Evolutionary conservation across 441 rosid species (phyloP).

Genomic region (Metrosideros polymorpha): DNA sequence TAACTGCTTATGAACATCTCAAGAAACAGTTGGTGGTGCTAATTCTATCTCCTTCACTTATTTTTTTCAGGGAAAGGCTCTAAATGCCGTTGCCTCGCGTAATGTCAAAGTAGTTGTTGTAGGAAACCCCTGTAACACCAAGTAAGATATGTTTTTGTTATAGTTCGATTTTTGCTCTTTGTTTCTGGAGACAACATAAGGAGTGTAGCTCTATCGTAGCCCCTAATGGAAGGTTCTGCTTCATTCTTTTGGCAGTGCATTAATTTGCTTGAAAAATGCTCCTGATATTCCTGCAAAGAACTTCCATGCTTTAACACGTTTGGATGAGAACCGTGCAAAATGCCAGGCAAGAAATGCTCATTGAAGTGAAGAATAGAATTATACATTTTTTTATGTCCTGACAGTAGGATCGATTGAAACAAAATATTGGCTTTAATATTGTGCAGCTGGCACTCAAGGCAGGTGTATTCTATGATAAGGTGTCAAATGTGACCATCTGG

Average conservation of each 20-base stretch:
- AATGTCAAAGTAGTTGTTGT: conserved; percentile 88
- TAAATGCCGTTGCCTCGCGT: conserved; percentile 82
- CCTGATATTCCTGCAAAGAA: conserved; percentile 93
- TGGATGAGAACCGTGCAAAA: conserved; percentile 94
- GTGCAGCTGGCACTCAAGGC: conserved; percentile 73
- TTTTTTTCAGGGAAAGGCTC: conserved; percentile 71
- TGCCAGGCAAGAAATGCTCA: conserved; percentile 57
- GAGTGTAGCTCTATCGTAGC: not conserved
- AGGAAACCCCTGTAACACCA: conserved; percentile 97
- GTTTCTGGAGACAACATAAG: not conserved
- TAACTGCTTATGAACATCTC: not conserved
- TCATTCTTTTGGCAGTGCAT: conserved; percentile 39
- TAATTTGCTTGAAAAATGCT: conserved; percentile 91
- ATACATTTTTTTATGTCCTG: not conserved
- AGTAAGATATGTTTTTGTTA: conserved; percentile 37
- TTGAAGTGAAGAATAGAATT: not conserved
- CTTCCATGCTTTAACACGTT: conserved; percentile 83
- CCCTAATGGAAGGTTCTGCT: not conserved
- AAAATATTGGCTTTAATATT: not conserved
- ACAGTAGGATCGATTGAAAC: not conserved
- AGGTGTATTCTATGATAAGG: conserved; percentile 83
- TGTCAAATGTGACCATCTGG: conserved; percentile 93
- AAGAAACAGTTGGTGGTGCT: not conserved
- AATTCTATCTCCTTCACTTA: not conserved
- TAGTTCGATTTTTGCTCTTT: not conserved